Evolutionary conservation across 768 basidiomycete genomes (phyloP).

Genomic region (Dioszegia aurantiaca): DNA sequence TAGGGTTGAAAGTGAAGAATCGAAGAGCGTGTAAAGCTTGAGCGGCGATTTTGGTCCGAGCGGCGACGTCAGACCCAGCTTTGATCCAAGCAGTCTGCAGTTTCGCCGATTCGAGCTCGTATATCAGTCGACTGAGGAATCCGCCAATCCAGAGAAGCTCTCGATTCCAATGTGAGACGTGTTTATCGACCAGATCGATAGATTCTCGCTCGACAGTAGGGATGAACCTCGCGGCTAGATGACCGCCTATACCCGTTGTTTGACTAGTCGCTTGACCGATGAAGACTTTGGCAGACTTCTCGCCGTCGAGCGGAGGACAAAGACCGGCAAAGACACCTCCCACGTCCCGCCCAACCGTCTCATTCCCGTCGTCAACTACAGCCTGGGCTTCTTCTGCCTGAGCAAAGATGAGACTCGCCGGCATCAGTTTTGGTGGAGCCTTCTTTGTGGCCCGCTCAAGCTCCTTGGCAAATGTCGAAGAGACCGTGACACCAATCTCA

Average conservation of each 20-base stretch:
- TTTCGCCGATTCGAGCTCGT: conserved; percentile 71
- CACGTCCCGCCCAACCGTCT: conserved; percentile 64
- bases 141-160: conserved; percentile 84
- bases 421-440: conserved; percentile 72
- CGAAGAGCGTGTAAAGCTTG: conserved; percentile 74
- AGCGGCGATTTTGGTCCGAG: conserved; percentile 56
- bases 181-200: conserved; percentile 83
- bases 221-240: conserved; percentile 79
- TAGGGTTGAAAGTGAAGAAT: conserved; percentile 84
- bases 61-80: conserved; percentile 41
- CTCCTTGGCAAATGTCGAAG: conserved; percentile 56
- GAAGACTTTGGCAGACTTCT: conserved; percentile 73
- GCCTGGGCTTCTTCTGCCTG: conserved; percentile 40
- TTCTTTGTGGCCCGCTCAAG: conserved; percentile 92
- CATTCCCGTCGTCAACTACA: conserved; percentile 61
- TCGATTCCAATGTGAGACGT: conserved; percentile 65
- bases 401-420: conserved; percentile 75
- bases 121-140: conserved; percentile 73
- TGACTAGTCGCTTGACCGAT: conserved; percentile 90
- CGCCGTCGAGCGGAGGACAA: conserved; percentile 70
- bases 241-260: conserved; percentile 75
- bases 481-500: conserved; percentile 50
- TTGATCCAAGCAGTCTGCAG: conserved; percentile 27
- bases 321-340: conserved; percentile 85
- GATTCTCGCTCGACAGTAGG: conserved; percentile 95